phyloP scores from a whole-genome alignment of 768 basidiomycete genomes.

The Rhodotorula kratochvilovae region DNA sequence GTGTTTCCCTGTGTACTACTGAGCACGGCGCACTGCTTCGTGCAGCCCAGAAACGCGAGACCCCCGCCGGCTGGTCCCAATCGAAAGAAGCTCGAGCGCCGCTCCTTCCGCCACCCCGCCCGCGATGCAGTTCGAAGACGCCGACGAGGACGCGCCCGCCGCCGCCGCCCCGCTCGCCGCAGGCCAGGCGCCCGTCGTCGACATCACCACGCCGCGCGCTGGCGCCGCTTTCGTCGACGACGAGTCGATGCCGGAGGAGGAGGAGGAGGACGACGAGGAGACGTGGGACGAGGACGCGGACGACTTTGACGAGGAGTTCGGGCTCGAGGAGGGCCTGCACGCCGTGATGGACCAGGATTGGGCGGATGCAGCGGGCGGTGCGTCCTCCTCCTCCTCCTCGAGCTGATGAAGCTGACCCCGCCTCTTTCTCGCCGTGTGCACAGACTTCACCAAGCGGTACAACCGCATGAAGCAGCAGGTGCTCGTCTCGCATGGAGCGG shows the following conservation, averaged over 20 bases:
- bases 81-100: neutral
- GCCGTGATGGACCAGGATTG: constrained; percentile 55
- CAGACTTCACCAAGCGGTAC: constrained; percentile 96
- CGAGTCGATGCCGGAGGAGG: constrained; percentile 7
- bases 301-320: constrained; percentile 46
- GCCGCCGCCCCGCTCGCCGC: neutral
- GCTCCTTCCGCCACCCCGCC: neutral
- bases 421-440: neutral
- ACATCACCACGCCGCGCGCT: neutral
- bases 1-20: too few relatives aligned
- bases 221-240: constrained; percentile 8
- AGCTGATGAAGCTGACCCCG: neutral
- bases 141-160: constrained; percentile 10
- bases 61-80: neutral
- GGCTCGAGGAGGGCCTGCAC: constrained; percentile 62
- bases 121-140: constrained; percentile 29
- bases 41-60: too few relatives aligned
- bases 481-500: constrained; percentile 52
- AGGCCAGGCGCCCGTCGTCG: neutral
- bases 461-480: constrained; percentile 90
- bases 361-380: constrained; percentile 20
- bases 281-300: constrained; percentile 46
- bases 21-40: too few relatives aligned
- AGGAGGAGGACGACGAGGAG: constrained; percentile 27
- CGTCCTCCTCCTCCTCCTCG: neutral